Evolutionary conservation across 306 rosid genomes (phyloP), one percentile per base, ranked within the genome.

Genomic region (Pyrus bretschneideri): DNA sequence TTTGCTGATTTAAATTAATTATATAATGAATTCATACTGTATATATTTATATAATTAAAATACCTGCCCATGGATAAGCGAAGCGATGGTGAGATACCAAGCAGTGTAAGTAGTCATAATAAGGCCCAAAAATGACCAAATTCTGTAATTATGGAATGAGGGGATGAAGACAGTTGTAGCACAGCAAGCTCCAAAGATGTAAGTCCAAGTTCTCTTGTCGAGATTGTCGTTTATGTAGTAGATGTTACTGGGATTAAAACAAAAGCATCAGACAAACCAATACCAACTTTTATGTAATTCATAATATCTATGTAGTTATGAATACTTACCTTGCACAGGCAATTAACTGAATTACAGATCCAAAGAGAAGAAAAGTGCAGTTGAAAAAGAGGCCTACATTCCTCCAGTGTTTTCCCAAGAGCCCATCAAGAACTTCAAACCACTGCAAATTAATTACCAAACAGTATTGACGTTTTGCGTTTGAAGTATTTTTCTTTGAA

Each of bases 171-270:
- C 97, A 72, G 97, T 94, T 74, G 97, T 94, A 17, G 97, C 98
- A 74, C 98, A 94, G 78, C 98, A 94, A 45, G 97, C 98, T 22
- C 98, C 97, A 89, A 94, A 94, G 67, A 94, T 90, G 67, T 90
- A 94, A 14, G 98, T 94, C 98, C 98, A 94, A 78, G 97, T 94
- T 82, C 98, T 94, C 91, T 94, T 94, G 95, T 94, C 98, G 73
- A 94, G 87, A 79, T 90, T 92, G 92, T 94, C 98, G 91, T 94
- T 94, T 92, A 94, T 78, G 82, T 94, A 92, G 85, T 94, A 94
- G 80, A 94, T 94, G 75, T 92, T 94, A 81, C 97, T 94, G 95
- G 60, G 70, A 74, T 45, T 14, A 29, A 74, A 74, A 74, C 31
- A 51, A 81, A 73, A 4, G 4, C 51, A 25, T 12, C 15, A 40